Evolutionary conservation across 495 filamentous ascomycete species (phyloP).

Genomic region (Thozetella sp.): DNA sequence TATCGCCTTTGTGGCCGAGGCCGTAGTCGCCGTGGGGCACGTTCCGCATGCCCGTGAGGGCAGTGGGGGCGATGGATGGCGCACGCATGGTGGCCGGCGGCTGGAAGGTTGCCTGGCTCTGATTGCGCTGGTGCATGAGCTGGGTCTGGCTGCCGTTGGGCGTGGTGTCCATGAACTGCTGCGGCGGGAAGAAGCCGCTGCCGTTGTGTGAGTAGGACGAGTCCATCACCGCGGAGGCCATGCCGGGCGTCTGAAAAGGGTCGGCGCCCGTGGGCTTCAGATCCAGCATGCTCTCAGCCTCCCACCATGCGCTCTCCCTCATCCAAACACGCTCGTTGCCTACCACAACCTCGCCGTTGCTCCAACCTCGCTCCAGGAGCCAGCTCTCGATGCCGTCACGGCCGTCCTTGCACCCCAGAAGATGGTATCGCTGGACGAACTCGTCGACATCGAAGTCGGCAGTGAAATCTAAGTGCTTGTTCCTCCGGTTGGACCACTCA

Average conservation of each 20-base stretch:
- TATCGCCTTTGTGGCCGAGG: slow-evolving; percentile 82
- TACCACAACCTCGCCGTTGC: slow-evolving; percentile 92
- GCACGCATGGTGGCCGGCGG: slow-evolving; percentile 46
- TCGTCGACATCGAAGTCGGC: slow-evolving; percentile 95
- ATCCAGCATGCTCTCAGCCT: slow-evolving; percentile 95
- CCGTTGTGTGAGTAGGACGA: slow-evolving; percentile 65
- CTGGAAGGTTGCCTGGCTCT: slow-evolving; percentile 57
- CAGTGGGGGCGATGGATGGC: slow-evolving; percentile 74
- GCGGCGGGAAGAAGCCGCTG: slow-evolving; percentile 72
- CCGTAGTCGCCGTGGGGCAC: slow-evolving; percentile 78
- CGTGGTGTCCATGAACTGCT: slow-evolving; percentile 57
- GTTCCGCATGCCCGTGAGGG: slow-evolving; percentile 66
- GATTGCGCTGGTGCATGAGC: slow-evolving; percentile 64
- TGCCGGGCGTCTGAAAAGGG: slow-evolving; percentile 37
- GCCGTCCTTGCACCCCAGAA: slow-evolving; percentile 86
- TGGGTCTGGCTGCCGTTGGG: slow-evolving; percentile 72
- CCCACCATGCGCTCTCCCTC: slow-evolving; percentile 94
- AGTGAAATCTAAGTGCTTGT: slow-evolving; percentile 93
- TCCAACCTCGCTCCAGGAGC: slow-evolving; percentile 96
- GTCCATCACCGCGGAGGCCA: slow-evolving; percentile 41
- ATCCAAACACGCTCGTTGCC: slow-evolving; percentile 94
- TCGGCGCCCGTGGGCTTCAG: slow-evolving; percentile 65
- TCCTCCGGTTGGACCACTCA: slow-evolving; percentile 94
- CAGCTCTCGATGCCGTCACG: slow-evolving; percentile 93
- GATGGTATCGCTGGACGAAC: slow-evolving; percentile 78